Conservation (phyloP, 345 rosid species). For the Psidium guajava region DNA sequence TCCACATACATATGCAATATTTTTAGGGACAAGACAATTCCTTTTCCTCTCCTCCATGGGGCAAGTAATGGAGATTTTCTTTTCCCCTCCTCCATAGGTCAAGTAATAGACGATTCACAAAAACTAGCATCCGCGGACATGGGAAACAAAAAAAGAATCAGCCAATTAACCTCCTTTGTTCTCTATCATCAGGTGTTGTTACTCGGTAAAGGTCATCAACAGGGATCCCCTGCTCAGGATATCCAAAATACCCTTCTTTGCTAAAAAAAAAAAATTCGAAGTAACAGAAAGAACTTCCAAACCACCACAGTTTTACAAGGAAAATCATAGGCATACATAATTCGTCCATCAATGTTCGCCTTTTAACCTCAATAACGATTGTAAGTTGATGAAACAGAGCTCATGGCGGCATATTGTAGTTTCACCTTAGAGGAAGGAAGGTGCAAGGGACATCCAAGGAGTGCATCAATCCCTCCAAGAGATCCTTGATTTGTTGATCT, state of each 20-base stretch:
- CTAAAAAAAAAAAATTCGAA: background rate
- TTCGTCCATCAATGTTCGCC: background rate
- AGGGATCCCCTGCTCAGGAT: background rate
- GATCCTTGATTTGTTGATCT: slow-evolving; percentile 68
- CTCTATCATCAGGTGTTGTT: background rate
- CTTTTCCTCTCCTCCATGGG: background rate
- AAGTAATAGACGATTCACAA: background rate
- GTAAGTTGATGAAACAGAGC: background rate
- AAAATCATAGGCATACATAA: background rate
- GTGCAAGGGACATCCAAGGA: slow-evolving; percentile 82
- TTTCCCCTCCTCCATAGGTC: background rate
- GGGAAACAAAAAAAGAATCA: background rate
- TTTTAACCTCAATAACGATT: background rate
- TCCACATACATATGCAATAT: background rate
- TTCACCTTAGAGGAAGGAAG: slow-evolving; percentile 72
- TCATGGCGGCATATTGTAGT: background rate
- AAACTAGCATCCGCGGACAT: background rate
- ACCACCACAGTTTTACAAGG: background rate
- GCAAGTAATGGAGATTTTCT: background rate
- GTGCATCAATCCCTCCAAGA: slow-evolving; percentile 79
- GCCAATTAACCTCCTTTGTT: background rate
- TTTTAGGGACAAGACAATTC: background rate
- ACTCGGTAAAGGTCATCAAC: background rate
- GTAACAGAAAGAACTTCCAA: background rate
- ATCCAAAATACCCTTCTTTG: background rate